Evolutionary conservation across 768 basidiomycete species (phyloP).

Genomic region (Pleurotus citrinopileatus): DNA sequence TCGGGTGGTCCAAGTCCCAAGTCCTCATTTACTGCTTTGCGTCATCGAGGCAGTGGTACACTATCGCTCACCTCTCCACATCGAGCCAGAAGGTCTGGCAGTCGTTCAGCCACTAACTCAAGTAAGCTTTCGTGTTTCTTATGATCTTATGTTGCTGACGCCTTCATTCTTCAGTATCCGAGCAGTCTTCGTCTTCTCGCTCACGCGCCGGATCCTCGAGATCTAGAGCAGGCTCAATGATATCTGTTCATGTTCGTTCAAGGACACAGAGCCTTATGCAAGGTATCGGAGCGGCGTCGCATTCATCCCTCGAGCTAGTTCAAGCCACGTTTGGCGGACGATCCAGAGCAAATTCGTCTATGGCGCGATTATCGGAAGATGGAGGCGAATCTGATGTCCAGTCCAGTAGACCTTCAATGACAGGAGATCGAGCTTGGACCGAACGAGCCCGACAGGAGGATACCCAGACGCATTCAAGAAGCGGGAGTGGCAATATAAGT

Average conservation of each 20-base stretch:
- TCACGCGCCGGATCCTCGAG: slow-evolving; percentile 28
- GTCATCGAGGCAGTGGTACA: slow-evolving; percentile 34
- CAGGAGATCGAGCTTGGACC: slow-evolving; percentile 7
- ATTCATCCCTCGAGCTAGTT: slow-evolving; percentile 58
- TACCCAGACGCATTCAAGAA: slow-evolving; percentile 20
- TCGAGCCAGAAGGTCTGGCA: slow-evolving; percentile 29
- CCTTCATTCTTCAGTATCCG: background rate
- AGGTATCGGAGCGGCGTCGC: slow-evolving; percentile 56
- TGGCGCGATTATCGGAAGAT: slow-evolving; percentile 65
- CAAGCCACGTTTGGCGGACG: slow-evolving; percentile 35
- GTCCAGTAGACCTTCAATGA: slow-evolving; percentile 29
- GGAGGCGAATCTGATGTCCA: slow-evolving; percentile 13
- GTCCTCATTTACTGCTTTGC: slow-evolving; percentile 41
- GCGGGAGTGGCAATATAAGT: slow-evolving; percentile 15
- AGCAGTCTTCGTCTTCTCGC: slow-evolving; percentile 38
- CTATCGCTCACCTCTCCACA: slow-evolving; percentile 17
- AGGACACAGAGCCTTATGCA: slow-evolving; percentile 68
- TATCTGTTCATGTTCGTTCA: slow-evolving; percentile 49
- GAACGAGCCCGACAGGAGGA: slow-evolving; percentile 2
- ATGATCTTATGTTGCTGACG: slow-evolving; percentile 9
- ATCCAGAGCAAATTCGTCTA: slow-evolving; percentile 63
- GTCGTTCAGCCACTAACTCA: slow-evolving; percentile 27
- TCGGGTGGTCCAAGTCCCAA: slow-evolving; percentile 45
- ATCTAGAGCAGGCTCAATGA: slow-evolving; percentile 41
- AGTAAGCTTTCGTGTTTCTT: slow-evolving; percentile 11